Evolutionary conservation across 2,329 filamentous ascomycete genomes (phyloP).

Genomic region (Alternaria viburni): DNA sequence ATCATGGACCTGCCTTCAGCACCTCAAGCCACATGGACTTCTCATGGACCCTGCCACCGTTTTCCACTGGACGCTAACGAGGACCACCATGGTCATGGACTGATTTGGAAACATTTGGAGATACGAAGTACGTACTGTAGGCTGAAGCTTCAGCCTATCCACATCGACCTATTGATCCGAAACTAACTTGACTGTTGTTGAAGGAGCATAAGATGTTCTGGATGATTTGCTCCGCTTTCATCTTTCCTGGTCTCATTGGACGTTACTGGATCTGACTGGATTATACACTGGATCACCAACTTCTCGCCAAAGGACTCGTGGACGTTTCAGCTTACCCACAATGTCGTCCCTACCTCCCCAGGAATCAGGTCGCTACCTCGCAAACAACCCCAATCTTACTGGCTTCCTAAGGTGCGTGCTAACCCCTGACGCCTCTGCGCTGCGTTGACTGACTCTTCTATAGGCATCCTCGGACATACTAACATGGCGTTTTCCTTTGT

Average conservation of each 20-base stretch:
- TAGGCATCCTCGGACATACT: slow-evolving; percentile 32
- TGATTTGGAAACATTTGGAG: slow-evolving; percentile 27
- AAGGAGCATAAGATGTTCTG: slow-evolving; percentile 26
- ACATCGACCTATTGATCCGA: slow-evolving; percentile 34
- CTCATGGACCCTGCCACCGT: not conserved
- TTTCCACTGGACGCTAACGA: slow-evolving; percentile 1
- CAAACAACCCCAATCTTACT: not conserved
- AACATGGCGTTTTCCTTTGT: slow-evolving; percentile 48
- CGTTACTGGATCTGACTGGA: not conserved
- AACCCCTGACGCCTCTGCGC: not conserved
- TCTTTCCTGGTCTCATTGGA: slow-evolving; percentile 9
- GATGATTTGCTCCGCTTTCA: slow-evolving; percentile 20
- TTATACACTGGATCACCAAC: slow-evolving; percentile 2
- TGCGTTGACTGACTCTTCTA: slow-evolving; percentile 17
- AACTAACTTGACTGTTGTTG: slow-evolving; percentile 42
- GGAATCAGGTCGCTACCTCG: not conserved
- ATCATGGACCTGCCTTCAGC: slow-evolving; percentile 1
- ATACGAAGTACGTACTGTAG: slow-evolving; percentile 45
- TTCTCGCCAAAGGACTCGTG: not conserved
- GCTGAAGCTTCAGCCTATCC: slow-evolving; percentile 32
- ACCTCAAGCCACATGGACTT: not conserved
- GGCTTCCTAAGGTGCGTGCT: slow-evolving; percentile 25
- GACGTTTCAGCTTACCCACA: not conserved
- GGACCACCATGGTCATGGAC: slow-evolving; percentile 8
- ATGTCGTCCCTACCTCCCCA: not conserved